Base-by-base conservation (phyloP, 176 grass and related monocot species). In the Phragmites australis region DNA sequence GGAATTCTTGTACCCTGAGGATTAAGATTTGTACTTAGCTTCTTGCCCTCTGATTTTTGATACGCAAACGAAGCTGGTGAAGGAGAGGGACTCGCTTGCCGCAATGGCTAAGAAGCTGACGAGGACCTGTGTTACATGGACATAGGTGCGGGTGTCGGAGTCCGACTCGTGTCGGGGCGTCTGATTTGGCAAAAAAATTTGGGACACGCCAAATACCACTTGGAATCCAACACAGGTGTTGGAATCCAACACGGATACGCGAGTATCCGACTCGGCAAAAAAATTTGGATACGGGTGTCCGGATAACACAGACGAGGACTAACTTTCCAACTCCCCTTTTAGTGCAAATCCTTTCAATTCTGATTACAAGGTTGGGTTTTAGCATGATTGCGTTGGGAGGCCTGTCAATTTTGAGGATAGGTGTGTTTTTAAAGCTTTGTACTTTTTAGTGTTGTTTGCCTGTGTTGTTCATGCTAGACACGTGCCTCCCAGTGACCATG, bases 41-140 rank as follows among this genome's bases (percentile, higher is more conserved):
- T 21, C 6, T 51, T 2, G 1, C 32, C 60, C 13, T 53, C 39
- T 50, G 66, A 39, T 92, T 31, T 45, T 63, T 59, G 54, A 47
- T 18, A 27, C 79, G 71, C 70, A 95, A 92, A 86, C 82, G 72
- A 93, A 88, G 81, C 96, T 99, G 71, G 81, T 75, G 61, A 91
- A 85, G 81, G 96, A 99, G 71, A 89, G 92, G 82, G 92, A 93
- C 57, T 81, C 81, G 77, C 90, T 99, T 54, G 87, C 88, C 65
- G 43, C 47, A 41, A 99, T 84, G 14, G 74, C 86, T 23, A 99
- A 89, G 70, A 93, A 93, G 68, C 32, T 99, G 26, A 75, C 89
- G 3, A 93, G 90, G 72, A 89, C 91, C 40, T 89, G n/a, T n/a
- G n/a, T n/a, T n/a, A n/a, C n/a, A n/a, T 99, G 75, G 84, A n/a